Percentiles rank a stretch among this genome's conserved stretches.
Conservation (phyloP, 768 basidiomycete genomes). For the Boletus pseudopeckii region DNA sequence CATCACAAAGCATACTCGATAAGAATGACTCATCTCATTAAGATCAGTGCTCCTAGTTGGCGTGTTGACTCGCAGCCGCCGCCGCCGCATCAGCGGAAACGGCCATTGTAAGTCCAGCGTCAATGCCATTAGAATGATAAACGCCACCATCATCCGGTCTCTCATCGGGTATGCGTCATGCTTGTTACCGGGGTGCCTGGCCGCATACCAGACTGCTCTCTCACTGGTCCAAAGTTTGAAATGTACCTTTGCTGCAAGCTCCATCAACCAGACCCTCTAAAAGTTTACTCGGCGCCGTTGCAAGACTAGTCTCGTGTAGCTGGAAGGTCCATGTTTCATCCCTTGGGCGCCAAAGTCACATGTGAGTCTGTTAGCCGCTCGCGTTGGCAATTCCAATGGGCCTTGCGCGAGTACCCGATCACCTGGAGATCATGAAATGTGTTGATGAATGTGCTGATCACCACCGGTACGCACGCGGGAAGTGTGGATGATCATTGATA, state of each 20-base stretch:
- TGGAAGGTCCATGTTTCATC: neutral
- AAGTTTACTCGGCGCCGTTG: too few species aligned
- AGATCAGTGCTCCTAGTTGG: neutral
- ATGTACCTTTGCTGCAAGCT: neutral
- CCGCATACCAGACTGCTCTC: neutral
- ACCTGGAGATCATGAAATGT: slow-evolving; percentile 1
- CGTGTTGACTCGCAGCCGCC: neutral
- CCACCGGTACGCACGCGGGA: neutral
- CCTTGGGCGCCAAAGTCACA: neutral
- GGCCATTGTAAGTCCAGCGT: neutral
- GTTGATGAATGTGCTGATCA: neutral
- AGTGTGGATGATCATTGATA: neutral
- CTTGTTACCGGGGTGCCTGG: too few species aligned
- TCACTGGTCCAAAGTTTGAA: neutral
- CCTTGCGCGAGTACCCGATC: neutral
- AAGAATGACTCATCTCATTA: neutral
- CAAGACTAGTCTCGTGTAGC: neutral
- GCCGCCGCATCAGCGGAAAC: neutral
- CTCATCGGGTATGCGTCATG: neutral
- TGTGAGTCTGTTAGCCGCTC: neutral
- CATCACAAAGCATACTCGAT: neutral
- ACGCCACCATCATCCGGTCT: neutral
- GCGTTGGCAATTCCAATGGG: neutral
- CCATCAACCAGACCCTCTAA: neutral
- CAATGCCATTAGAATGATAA: neutral